These are phyloP conservation scores for Ogataea nonfermentans DNA, from an alignment of 805 yeast species.

Conservation along the genomic window DNA sequence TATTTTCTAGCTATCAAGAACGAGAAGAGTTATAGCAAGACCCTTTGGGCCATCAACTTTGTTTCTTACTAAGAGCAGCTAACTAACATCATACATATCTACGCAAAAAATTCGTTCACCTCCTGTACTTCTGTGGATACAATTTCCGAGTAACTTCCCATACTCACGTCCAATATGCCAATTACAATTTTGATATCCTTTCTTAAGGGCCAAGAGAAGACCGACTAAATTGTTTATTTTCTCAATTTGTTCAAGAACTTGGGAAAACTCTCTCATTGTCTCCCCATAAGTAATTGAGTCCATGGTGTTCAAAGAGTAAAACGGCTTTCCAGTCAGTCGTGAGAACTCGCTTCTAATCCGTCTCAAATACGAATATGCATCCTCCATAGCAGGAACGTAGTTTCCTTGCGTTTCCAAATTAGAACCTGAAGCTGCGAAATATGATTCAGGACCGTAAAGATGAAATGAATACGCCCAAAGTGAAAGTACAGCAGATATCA, in stretches of 20 bases:
- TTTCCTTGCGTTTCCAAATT: slow-evolving; percentile 6
- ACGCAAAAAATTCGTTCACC: slow-evolving; percentile 43
- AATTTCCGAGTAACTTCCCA: slow-evolving; percentile 46
- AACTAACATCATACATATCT: slow-evolving; percentile 40
- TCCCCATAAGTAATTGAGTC: slow-evolving; percentile 10
- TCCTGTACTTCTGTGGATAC: slow-evolving; percentile 54
- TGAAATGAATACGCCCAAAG: slow-evolving; percentile 50
- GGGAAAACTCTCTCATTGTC: slow-evolving; percentile 30
- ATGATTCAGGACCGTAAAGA: slow-evolving; percentile 48
- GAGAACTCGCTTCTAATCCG: slow-evolving; percentile 42
- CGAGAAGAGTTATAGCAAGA: too few species aligned
- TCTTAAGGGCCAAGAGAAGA: slow-evolving; percentile 41
- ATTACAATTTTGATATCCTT: slow-evolving; percentile 36
- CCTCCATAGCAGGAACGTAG: slow-evolving; percentile 40
- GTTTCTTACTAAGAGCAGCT: not conserved
- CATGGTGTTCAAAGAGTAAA: slow-evolving; percentile 8
- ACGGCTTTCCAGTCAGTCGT: slow-evolving; percentile 22
- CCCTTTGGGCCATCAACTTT: too few species aligned
- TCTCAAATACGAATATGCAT: slow-evolving; percentile 45
- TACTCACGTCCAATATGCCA: slow-evolving; percentile 61
- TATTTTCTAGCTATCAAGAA: too few species aligned
- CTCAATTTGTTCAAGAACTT: slow-evolving; percentile 34
- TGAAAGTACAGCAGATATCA: slow-evolving; percentile 37
- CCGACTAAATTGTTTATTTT: slow-evolving; percentile 53
- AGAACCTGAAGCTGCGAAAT: slow-evolving; percentile 23